Base-by-base conservation (phyloP, 495 filamentous ascomycete genomes). In the Viridothelium virens region DNA sequence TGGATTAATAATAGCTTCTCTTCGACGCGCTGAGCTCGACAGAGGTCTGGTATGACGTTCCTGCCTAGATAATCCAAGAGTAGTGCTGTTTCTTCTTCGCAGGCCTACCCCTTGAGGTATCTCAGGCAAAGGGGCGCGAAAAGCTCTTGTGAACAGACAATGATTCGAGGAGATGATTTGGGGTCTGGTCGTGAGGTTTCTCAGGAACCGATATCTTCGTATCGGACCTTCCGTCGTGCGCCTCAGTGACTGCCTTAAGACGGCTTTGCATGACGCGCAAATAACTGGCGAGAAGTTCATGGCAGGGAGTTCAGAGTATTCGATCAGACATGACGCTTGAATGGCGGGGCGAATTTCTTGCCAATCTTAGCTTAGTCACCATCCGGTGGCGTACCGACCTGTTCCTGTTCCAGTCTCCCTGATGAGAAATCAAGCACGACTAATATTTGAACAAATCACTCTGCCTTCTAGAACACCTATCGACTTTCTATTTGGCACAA, bases 1-100 rank as follows among this genome's bases (percentile, higher is more conserved):
- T 0, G 88, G 88, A 72, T 92, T 92, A 68, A 79, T 74, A 33
- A 85, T 74, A 9, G 74, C 72, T 44, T 62, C 67, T 9, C 64
- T 62, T 18, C 18, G 66, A 18, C 16, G 66, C 31, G 67, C 34
- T 14, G 68, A 64, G 44, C 34, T 38, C 33, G 70, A 70, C 31
- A 59, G 5, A 5, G 10, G 18, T 59, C 53, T 59, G 7, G 10
- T 14, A 34, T 59, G n/a, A 3, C 53, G 53, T 7, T 14, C 31
- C 3, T 34, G 53, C 31, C 25, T 59, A 34, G 53, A 14, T 36
- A 34, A 10, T 33, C 9, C 5, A 7, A 36, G 7, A 7, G 7
- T 10, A 34, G 14, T 2, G 6, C 53, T 36, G 48, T 12, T 53
- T 59, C 31, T 33, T 33, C 31, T 7, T 36, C 6, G 44, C 12